Evolutionary conservation across 495 filamentous ascomycete genomes (phyloP).

Genomic region (Penicillium canescens): DNA sequence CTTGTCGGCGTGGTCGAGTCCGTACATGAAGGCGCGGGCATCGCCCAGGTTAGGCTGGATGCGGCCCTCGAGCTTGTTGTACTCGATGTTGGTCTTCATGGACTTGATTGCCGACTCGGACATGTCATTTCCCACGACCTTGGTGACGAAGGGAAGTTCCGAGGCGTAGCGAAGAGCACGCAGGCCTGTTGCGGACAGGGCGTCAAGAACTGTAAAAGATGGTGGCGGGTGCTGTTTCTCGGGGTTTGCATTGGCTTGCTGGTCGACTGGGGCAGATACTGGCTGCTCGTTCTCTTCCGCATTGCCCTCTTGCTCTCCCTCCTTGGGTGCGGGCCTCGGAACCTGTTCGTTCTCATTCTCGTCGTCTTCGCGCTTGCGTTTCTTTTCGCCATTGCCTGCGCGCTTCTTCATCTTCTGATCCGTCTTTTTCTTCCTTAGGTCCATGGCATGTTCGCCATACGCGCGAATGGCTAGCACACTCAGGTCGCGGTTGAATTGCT

Average conservation of each 20-base stretch:
- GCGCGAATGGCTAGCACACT: constrained; percentile 87
- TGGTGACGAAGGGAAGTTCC: constrained; percentile 81
- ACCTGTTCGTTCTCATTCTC: constrained; percentile 17
- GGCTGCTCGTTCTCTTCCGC: constrained; percentile 11
- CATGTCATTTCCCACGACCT: constrained; percentile 87
- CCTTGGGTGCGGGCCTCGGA: constrained; percentile 12
- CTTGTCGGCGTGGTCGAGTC: constrained; percentile 36
- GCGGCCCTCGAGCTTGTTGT: constrained; percentile 71
- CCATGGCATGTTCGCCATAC: constrained; percentile 69
- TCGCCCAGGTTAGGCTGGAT: constrained; percentile 75
- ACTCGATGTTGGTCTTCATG: constrained; percentile 78
- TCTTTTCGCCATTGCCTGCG: constrained; percentile 45
- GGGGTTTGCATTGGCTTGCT: neutral
- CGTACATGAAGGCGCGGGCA: constrained; percentile 90
- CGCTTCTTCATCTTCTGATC: constrained; percentile 43
- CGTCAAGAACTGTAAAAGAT: constrained; percentile 83
- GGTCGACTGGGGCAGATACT: neutral
- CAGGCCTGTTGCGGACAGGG: constrained; percentile 90
- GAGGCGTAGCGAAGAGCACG: constrained; percentile 89
- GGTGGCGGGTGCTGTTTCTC: neutral
- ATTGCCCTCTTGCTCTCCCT: constrained; percentile 10
- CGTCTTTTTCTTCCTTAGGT: constrained; percentile 33
- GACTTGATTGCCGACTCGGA: constrained; percentile 73
- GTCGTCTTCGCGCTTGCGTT: constrained; percentile 44
- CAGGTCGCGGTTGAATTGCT: constrained; percentile 96